Evolutionary conservation across 768 basidiomycete species (phyloP).

Genomic region (Rhizopogon sp.): DNA sequence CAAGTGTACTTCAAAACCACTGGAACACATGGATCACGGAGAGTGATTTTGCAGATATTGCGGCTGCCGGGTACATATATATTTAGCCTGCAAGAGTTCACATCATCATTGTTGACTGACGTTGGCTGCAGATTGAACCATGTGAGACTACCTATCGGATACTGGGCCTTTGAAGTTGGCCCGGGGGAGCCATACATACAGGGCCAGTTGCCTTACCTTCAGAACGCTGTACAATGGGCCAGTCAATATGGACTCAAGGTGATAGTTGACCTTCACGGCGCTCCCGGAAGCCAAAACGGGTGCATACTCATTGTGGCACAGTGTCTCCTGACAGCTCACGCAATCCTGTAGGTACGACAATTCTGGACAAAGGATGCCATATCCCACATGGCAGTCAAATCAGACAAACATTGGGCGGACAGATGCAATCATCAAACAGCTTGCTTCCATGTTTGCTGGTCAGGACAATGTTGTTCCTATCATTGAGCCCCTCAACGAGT

Average conservation of each 20-base stretch:
- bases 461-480: constrained; percentile 51
- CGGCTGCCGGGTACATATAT: constrained; percentile 60
- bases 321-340: constrained; percentile 3
- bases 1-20: constrained; percentile 51
- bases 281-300: constrained; percentile 85
- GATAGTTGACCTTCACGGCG: constrained; percentile 76
- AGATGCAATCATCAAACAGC: constrained; percentile 54
- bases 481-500: constrained; percentile 83
- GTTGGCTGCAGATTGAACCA: constrained; percentile 61
- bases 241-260: constrained; percentile 66
- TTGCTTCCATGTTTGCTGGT: constrained; percentile 56
- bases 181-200: constrained; percentile 75
- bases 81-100: neutral
- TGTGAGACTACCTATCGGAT: constrained; percentile 82
- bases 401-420: constrained; percentile 65
- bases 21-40: constrained; percentile 87
- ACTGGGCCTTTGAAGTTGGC: constrained; percentile 83
- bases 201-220: constrained; percentile 69
- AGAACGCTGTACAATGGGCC: constrained; percentile 69
- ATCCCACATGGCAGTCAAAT: constrained; percentile 66
- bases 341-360: constrained; percentile 62
- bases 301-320: constrained; percentile 22
- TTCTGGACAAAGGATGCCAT: constrained; percentile 60
- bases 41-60: constrained; percentile 69
- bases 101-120: constrained; percentile 3